phyloP scores from a whole-genome alignment of 1,284 basidiomycete genomes.

The Tilletiaria anomala region DNA sequence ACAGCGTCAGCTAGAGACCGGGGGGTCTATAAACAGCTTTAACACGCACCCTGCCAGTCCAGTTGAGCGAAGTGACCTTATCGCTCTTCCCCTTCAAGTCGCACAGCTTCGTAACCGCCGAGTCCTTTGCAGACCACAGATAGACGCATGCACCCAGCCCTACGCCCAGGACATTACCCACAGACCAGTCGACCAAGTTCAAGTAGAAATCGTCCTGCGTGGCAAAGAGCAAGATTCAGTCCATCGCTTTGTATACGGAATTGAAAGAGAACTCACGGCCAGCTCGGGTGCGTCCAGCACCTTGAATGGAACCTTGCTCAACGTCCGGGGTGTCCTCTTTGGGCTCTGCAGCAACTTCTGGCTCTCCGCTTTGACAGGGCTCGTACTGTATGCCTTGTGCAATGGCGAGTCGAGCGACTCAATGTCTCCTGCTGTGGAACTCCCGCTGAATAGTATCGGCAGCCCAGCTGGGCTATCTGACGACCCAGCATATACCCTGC shows the following conservation, averaged over 20 bases:
- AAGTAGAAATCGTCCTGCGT: slow-evolving; percentile 82
- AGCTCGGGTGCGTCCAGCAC: slow-evolving; percentile 94
- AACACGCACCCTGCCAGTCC: slow-evolving; percentile 65
- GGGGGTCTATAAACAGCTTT: neutral
- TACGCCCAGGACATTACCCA: slow-evolving; percentile 83
- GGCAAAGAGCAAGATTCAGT: neutral
- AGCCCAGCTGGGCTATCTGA: neutral
- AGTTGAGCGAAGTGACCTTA: slow-evolving; percentile 41
- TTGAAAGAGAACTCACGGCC: slow-evolving; percentile 6
- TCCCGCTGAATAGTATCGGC: neutral
- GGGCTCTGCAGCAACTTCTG: slow-evolving; percentile 73
- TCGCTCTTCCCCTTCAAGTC: slow-evolving; percentile 49
- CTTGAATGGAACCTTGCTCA: slow-evolving; percentile 91
- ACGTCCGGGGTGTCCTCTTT: slow-evolving; percentile 60
- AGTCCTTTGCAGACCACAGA: slow-evolving; percentile 89
- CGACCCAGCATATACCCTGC: no score
- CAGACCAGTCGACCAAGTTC: slow-evolving; percentile 94
- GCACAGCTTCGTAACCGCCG: slow-evolving; percentile 77
- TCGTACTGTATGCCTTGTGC: slow-evolving; percentile 76
- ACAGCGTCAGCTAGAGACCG: no score
- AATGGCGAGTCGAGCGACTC: slow-evolving; percentile 45
- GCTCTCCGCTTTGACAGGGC: slow-evolving; percentile 71
- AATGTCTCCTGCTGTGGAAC: neutral
- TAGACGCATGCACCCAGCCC: slow-evolving; percentile 85
- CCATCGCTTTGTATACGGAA: neutral